phyloP scores from a whole-genome alignment of 768 basidiomycete genomes.

The Boletellus emodensis region DNA sequence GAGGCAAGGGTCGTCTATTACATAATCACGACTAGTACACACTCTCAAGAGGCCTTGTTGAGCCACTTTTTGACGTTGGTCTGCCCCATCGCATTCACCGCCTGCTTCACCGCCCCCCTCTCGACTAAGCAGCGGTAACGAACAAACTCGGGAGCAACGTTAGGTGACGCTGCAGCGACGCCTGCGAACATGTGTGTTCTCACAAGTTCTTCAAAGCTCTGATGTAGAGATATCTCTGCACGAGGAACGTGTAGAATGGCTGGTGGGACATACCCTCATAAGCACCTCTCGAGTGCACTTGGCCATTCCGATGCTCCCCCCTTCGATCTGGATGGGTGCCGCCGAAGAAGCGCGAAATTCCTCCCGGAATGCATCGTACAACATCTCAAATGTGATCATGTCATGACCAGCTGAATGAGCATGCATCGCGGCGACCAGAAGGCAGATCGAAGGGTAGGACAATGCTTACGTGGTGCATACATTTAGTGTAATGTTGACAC shows the following conservation, averaged over 20 bases:
- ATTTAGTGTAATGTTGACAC: neutral
- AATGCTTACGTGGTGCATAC: conserved; percentile 43
- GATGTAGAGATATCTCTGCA: neutral
- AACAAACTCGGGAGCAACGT: conserved; percentile 62
- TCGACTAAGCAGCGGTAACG: conserved; percentile 68
- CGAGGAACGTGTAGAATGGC: conserved; percentile 1
- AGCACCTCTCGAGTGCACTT: conserved; percentile 62
- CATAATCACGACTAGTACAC: conserved; percentile 18
- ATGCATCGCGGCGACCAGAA: conserved; percentile 84
- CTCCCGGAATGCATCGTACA: conserved; percentile 72
- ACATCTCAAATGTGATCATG: conserved; percentile 87
- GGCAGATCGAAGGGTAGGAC: conserved; percentile 74
- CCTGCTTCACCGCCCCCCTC: conserved; percentile 61
- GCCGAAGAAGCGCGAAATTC: conserved; percentile 69
- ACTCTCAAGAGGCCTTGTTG: conserved; percentile 40
- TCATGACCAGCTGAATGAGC: conserved; percentile 71
- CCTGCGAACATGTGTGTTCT: conserved; percentile 53
- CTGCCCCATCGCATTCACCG: conserved; percentile 62
- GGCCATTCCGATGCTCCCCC: conserved; percentile 73
- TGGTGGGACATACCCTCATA: conserved; percentile 50
- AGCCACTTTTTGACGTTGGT: conserved; percentile 78
- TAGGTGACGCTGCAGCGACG: conserved; percentile 44
- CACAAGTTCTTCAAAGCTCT: conserved; percentile 79
- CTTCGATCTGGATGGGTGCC: conserved; percentile 71
- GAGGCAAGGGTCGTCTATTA: conserved; percentile 13